Percentiles rank a stretch among this genome's conserved stretches.
phyloP scores from a whole-genome alignment of 495 filamentous ascomycete species.

The Rusavskia elegans region DNA sequence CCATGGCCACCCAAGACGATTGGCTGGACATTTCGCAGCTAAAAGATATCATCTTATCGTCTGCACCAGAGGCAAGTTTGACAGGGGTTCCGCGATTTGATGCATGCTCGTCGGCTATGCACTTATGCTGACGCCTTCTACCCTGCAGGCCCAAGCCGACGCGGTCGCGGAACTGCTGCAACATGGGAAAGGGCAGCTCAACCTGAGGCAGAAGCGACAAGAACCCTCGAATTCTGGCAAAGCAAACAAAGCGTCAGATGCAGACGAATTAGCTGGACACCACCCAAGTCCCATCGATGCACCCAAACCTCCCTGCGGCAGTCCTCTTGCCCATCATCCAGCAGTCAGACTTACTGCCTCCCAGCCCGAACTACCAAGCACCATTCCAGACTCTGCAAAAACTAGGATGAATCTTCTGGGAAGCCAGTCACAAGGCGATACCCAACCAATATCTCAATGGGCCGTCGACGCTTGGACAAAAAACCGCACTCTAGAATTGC shows the following conservation, averaged over 20 bases:
- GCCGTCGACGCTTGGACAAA: conserved; percentile 32
- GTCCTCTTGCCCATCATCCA: not conserved
- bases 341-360: not conserved
- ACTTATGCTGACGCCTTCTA: conserved; percentile 9
- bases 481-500: conserved; percentile 16
- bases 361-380: conserved; percentile 9
- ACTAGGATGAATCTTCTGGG: conserved; percentile 4
- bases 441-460: conserved; percentile 36
- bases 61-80: conserved; percentile 5
- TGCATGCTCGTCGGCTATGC: conserved; percentile 10
- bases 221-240: not conserved
- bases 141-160: conserved; percentile 5
- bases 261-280: not conserved
- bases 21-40: conserved; percentile 32
- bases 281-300: not conserved
- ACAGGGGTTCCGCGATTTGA: not conserved
- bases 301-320: not conserved
- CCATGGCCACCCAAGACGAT: conserved; percentile 31
- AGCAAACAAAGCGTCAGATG: not conserved
- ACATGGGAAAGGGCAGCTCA: not conserved
- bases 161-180: not conserved
- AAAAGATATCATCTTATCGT: conserved; percentile 33
- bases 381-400: conserved; percentile 10
- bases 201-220: not conserved
- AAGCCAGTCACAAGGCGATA: conserved; percentile 23